Percentiles rank a stretch among this genome's conserved stretches.
phyloP scores from a whole-genome alignment of 2,329 filamentous ascomycete species.

The Amesomyces nigricolor region DNA sequence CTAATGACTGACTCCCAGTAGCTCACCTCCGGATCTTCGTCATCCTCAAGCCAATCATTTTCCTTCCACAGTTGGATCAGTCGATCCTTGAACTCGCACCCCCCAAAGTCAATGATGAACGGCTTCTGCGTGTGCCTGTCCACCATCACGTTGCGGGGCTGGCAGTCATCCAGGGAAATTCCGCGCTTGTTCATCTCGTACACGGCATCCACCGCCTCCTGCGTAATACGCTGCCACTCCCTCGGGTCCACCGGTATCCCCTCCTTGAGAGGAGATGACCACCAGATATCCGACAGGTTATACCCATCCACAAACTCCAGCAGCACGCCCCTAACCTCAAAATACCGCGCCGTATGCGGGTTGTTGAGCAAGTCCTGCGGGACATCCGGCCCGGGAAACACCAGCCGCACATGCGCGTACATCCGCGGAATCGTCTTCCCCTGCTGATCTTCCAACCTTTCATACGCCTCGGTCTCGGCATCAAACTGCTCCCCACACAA shows the following conservation, averaged over 20 bases:
- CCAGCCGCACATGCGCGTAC: not conserved
- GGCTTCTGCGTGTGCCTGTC: not conserved
- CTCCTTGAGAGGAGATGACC: too few species aligned
- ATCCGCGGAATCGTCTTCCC: not conserved
- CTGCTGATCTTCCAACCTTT: not conserved
- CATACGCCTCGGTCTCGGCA: not conserved
- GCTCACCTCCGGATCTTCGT: too few species aligned
- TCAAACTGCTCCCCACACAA: not conserved
- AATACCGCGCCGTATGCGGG: too few species aligned
- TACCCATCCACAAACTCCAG: too few species aligned
- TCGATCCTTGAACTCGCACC: not conserved
- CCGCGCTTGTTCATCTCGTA: conserved; percentile 2
- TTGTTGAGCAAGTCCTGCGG: not conserved
- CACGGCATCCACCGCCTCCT: not conserved
- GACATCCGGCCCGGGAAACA: not conserved
- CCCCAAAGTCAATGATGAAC: not conserved
- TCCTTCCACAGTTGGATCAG: too few species aligned
- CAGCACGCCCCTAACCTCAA: too few species aligned
- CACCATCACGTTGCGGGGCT: not conserved
- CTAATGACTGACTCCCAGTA: too few species aligned
- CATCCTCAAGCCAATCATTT: too few species aligned
- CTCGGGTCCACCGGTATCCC: not conserved
- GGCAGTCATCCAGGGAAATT: not conserved
- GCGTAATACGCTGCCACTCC: not conserved
- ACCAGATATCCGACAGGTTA: too few species aligned